These are phyloP conservation scores for Didymella pomorum DNA, from an alignment of 2,329 filamentous ascomycete genomes.

Conservation along the genomic window DNA sequence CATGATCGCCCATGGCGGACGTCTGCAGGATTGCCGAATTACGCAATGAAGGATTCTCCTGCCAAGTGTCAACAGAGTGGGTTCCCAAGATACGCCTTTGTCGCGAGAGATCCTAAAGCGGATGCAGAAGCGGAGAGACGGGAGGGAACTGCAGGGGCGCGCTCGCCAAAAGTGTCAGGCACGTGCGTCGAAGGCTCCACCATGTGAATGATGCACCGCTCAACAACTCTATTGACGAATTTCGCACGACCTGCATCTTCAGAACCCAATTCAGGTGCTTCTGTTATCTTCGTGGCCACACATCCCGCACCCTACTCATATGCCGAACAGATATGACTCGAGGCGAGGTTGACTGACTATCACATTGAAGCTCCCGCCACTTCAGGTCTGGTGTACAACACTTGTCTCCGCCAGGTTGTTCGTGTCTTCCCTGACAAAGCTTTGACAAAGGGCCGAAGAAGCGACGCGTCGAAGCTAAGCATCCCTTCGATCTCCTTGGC, in stretches of 20 bases:
- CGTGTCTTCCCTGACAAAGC: not conserved
- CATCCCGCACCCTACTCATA: not conserved
- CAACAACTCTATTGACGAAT: not conserved
- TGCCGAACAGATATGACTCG: not conserved
- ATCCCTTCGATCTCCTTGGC: not conserved
- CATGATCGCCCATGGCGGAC: not conserved
- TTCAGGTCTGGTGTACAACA: not conserved
- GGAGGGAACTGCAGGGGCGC: not conserved
- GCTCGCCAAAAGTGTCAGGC: not conserved
- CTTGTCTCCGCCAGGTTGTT: not conserved
- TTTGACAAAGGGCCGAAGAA: not conserved
- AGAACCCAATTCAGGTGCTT: not conserved
- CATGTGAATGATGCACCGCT: not conserved
- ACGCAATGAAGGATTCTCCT: not conserved
- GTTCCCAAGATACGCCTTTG: not conserved
- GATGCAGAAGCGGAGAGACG: not conserved
- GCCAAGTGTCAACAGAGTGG: conserved; percentile 2
- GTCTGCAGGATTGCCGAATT: not conserved
- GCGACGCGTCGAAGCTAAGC: not conserved
- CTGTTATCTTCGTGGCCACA: not conserved
- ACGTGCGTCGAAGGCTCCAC: not conserved
- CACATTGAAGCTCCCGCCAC: not conserved
- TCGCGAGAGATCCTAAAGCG: not conserved
- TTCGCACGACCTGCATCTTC: not conserved
- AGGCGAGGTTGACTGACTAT: not conserved